These are phyloP conservation scores for Cercospora sp. DNA, from an alignment of 2,329 filamentous ascomycete genomes.

Conservation along the genomic window DNA sequence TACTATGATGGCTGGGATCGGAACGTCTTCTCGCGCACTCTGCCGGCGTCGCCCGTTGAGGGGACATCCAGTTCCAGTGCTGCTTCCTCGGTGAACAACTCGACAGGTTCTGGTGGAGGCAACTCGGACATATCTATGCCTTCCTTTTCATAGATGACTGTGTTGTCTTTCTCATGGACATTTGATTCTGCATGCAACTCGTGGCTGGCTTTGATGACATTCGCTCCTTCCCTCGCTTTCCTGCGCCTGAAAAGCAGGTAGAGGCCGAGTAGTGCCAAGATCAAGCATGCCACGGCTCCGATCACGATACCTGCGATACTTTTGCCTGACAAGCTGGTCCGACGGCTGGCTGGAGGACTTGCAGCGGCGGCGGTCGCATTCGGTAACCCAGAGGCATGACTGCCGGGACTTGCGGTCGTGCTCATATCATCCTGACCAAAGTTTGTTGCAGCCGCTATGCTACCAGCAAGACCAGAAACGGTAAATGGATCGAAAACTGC, in stretches of 20 bases:
- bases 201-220: not conserved
- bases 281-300: not conserved
- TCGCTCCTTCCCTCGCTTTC: not conserved
- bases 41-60: not conserved
- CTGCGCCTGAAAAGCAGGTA: not conserved
- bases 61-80: slow-evolving; percentile 2
- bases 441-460: not conserved
- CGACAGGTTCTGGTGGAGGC: not conserved
- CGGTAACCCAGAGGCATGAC: not conserved
- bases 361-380: not conserved
- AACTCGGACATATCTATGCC: not conserved
- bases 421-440: not conserved
- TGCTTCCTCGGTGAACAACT: slow-evolving; percentile 2
- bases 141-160: not conserved
- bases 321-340: not conserved
- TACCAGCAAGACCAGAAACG: slow-evolving; percentile 7
- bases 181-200: slow-evolving; percentile 5
- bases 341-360: not conserved
- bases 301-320: slow-evolving; percentile 3
- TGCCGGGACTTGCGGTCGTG: not conserved
- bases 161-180: not conserved
- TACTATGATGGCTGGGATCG: not conserved
- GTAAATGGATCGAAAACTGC: slow-evolving; percentile 3
- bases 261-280: not conserved
- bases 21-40: not conserved